These are phyloP conservation scores for Strobilomyces confusus DNA, from an alignment of 768 basidiomycete genomes.

Conservation along the genomic window DNA sequence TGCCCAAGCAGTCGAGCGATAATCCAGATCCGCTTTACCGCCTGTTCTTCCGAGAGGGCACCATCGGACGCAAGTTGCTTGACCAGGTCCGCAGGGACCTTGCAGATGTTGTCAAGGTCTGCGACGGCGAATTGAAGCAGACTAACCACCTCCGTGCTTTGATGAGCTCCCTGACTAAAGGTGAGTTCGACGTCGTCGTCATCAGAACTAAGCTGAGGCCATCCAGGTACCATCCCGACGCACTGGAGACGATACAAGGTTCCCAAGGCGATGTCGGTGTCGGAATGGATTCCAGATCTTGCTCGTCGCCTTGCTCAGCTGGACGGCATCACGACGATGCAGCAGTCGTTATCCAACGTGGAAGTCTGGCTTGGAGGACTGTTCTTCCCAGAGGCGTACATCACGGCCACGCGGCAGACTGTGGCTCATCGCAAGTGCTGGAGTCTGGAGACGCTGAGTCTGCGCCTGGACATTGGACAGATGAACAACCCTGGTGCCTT, in stretches of 20 bases:
- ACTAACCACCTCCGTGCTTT: conserved; percentile 93
- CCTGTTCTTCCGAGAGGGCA: conserved; percentile 84
- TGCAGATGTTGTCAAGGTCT: conserved; percentile 75
- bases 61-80: conserved; percentile 76
- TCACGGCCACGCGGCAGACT: conserved; percentile 94
- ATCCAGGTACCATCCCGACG: conserved; percentile 75
- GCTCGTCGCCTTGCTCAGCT: conserved; percentile 79
- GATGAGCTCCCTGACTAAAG: conserved; percentile 88
- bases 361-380: conserved; percentile 92
- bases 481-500: conserved; percentile 78
- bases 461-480: conserved; percentile 78
- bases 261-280: conserved; percentile 72
- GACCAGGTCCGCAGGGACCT: conserved; percentile 78
- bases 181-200: conserved; percentile 35
- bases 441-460: conserved; percentile 84
- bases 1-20: conserved; percentile 63
- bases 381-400: conserved; percentile 95
- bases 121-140: conserved; percentile 85
- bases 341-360: conserved; percentile 59
- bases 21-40: conserved; percentile 84
- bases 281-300: conserved; percentile 84
- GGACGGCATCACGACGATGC: conserved; percentile 51
- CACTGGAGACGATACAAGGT: conserved; percentile 93
- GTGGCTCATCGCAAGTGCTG: conserved; percentile 89
- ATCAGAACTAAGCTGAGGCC: conserved; percentile 8